Conservation (phyloP, 345 rosid species). For the Populus euphratica region DNA sequence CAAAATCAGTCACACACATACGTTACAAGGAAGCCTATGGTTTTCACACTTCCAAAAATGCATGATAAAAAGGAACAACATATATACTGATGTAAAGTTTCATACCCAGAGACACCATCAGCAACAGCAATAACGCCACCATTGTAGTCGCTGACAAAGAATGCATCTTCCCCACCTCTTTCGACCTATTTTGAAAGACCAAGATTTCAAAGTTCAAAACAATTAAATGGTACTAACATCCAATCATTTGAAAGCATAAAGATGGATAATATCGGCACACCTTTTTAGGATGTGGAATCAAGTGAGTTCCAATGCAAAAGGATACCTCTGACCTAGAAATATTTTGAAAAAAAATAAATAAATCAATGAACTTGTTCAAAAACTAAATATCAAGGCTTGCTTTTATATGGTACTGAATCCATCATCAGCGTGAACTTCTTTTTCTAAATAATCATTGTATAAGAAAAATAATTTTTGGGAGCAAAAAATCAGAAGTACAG, state of each 20-base stretch:
- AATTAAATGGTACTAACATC: neutral
- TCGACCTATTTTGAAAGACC: slow-evolving; percentile 42
- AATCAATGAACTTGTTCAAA: neutral
- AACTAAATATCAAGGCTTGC: too few relatives aligned
- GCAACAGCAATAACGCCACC: slow-evolving; percentile 89
- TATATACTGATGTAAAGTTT: neutral
- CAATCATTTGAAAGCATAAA: neutral
- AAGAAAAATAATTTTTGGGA: too few relatives aligned
- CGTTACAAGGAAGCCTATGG: too few relatives aligned
- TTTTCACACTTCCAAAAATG: neutral
- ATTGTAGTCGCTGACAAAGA: slow-evolving; percentile 54
- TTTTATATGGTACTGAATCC: too few relatives aligned
- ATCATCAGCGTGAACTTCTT: too few relatives aligned
- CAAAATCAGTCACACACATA: neutral
- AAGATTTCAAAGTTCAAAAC: neutral
- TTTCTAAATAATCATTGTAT: too few relatives aligned
- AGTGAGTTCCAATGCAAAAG: slow-evolving; percentile 55
- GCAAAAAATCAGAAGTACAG: too few relatives aligned
- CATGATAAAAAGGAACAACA: neutral
- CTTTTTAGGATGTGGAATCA: slow-evolving; percentile 38
- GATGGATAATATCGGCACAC: neutral
- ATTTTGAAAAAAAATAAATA: neutral
- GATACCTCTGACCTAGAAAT: slow-evolving; percentile 39
- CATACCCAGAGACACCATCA: slow-evolving; percentile 89
- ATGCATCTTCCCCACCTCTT: slow-evolving; percentile 88